Evolutionary conservation across 805 yeast genomes (phyloP), one percentile per base, ranked within the genome.

Genomic region (Candida methanosorbosa): DNA sequence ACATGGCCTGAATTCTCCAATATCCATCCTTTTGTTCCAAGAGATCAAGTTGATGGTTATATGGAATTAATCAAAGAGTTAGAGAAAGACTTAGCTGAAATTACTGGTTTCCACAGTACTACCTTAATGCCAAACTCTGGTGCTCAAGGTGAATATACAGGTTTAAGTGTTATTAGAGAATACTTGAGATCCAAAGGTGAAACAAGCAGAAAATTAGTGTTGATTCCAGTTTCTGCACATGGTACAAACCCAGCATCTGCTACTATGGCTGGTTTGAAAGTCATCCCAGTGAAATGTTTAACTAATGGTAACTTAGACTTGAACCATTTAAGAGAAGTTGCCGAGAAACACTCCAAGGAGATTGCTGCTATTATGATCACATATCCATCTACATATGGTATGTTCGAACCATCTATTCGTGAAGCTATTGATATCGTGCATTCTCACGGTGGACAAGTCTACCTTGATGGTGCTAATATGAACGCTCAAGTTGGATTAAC

Each of bases 201-300:
- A 52, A 59, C 69, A 14, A 64, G 77, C 39, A 74, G 98, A 54
- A 77, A 87, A 56, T 70, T 92, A 35, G 92, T 97, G 60, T 69
- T 92, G 54, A 92, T 92, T 48, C 98, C 98, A 5, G 95, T 90
- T 4, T 79, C 92, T 49, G 98, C 98, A 2, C 98, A 92, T 54
- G 98, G 98, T 39, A 92, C 98, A 14, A 92, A 92, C 55, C 98
- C 98, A 18, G 98, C 98, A 0, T 85, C 96, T 30, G 97, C 98
- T 15, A 85, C 95, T 15, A 92, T 92, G 95, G 80, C 94, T 47
- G 97, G 96, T 25, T 64, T 92, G 61, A 86, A 84, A 59, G 97
- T 92, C 30, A 85, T 92, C 16, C 80, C 97, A 5, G 86, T 92
- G 30, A 86, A 87, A 57, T 92, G 98, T 64, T 63, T 80, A 36